A percentile compares a stretch with the other conserved stretches of the same genome.
Evolutionary conservation across 2,329 filamentous ascomycete genomes (phyloP).

Genomic region (Aspergillus udagawae): DNA sequence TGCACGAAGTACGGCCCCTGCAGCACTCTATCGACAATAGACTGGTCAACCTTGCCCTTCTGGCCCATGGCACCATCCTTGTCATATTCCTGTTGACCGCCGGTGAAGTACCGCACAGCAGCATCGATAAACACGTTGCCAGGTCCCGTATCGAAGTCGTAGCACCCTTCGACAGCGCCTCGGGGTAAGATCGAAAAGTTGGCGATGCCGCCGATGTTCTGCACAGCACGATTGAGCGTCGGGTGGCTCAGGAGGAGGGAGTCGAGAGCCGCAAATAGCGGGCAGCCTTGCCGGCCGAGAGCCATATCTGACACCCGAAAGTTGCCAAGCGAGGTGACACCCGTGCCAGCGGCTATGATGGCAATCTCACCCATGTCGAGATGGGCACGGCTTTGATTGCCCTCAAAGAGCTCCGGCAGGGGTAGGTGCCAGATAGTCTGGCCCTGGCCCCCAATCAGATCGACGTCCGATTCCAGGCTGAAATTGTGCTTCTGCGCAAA

Average conservation of each 20-base stretch:
- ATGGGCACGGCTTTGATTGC: too few species aligned
- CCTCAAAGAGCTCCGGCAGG: too few species aligned
- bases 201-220: slow-evolving; percentile 57
- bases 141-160: too few species aligned
- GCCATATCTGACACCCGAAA: slow-evolving; percentile 51
- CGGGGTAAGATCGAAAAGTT: slow-evolving; percentile 57
- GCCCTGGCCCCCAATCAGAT: too few species aligned
- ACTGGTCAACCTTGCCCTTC: slow-evolving; percentile 44
- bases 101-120: slow-evolving; percentile 49
- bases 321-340: slow-evolving; percentile 17
- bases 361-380: too few species aligned
- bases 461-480: too few species aligned
- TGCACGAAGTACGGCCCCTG: slow-evolving; percentile 46
- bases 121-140: slow-evolving; percentile 33
- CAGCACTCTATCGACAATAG: slow-evolving; percentile 48
- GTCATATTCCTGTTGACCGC: slow-evolving; percentile 47
- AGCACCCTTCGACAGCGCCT: neutral
- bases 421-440: too few species aligned
- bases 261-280: slow-evolving; percentile 53
- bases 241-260: slow-evolving; percentile 52
- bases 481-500: too few species aligned
- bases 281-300: slow-evolving; percentile 48
- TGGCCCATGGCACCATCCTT: slow-evolving; percentile 46
- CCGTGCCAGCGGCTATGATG: too few species aligned
- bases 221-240: slow-evolving; percentile 51